Base-by-base conservation (phyloP, 805 yeast genomes). In the Sungouiella thailandica region DNA sequence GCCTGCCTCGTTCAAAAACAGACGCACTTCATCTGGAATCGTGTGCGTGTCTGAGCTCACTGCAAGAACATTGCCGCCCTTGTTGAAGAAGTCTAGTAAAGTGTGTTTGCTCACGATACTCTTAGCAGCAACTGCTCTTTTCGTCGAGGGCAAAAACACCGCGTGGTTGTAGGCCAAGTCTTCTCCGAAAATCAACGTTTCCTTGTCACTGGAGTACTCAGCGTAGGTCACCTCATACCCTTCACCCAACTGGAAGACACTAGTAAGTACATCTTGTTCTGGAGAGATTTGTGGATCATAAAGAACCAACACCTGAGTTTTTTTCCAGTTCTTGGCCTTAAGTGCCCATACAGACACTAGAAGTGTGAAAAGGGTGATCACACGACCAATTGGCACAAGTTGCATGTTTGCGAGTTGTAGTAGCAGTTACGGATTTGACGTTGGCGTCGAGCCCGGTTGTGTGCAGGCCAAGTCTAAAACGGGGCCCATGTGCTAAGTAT, bases 1-100 rank as follows among this genome's bases (percentile, higher is more conserved):
- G 20, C 96, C 98, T 44, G 89, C 60, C 54, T 89, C 87, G 49
- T 78, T 76, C 44, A 86, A 71, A 49, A 83, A 80, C 3, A 72
- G 62, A 40, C 86, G 76, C 22, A 83, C 60, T 15, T 53, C 58
- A 12, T 65, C 70, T 5, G 70, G 70, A 3, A 55, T 50, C 4
- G 52, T 35, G 18, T 45, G 25, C 7, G 41, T 38, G 13, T 80
- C 74, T 17, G 83, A 85, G 7, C 47, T 43, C 10, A 86, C 65
- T 10, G 80, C 74, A 12, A 93, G 50, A 7, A 93, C 55, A 53
- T 88, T 83, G 40, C 96, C 96, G 29, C 90, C 86, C 10, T 64
- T 68, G 41, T 72, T 57, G 43, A 79, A 65, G 49, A 79, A 86
- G 25, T 76, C 65, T 27, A 86, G 54, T 39, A 93, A 58, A 7